phyloP scores from a whole-genome alignment of 2,329 filamentous ascomycete genomes.

The Lithohypha guttulata region DNA sequence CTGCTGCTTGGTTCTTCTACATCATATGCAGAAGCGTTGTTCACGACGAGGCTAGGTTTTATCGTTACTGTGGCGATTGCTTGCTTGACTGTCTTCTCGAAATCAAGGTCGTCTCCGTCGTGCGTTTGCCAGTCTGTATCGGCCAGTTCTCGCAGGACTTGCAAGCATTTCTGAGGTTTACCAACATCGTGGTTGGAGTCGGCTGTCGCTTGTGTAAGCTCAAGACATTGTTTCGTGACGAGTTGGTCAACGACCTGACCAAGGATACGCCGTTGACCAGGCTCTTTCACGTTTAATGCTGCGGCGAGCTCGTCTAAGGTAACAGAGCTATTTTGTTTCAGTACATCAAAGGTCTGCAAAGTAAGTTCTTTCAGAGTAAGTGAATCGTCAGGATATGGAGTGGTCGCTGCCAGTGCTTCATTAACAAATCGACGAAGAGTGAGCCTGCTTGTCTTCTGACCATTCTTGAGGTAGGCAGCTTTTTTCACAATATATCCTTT shows the following conservation, averaged over 20 bases:
- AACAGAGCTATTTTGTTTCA: constrained; percentile 42
- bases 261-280: constrained; percentile 32
- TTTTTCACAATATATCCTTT: constrained; percentile 54
- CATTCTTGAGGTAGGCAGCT: constrained; percentile 36
- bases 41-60: constrained; percentile 12
- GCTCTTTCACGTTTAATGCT: constrained; percentile 32
- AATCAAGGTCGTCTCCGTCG: constrained; percentile 25
- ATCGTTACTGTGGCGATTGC: constrained; percentile 7
- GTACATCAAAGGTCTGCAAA: constrained; percentile 34
- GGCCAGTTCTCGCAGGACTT: constrained; percentile 33
- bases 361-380: neutral
- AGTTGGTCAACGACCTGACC: constrained; percentile 34
- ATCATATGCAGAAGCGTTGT: constrained; percentile 17
- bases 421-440: constrained; percentile 41
- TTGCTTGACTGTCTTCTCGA: constrained; percentile 15
- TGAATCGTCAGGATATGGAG: neutral
- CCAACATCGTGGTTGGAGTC: constrained; percentile 30
- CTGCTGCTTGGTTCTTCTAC: constrained; percentile 19
- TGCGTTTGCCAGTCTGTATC: constrained; percentile 19
- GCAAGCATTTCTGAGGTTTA: constrained; percentile 32
- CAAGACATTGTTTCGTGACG: constrained; percentile 36
- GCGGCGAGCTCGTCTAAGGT: constrained; percentile 42
- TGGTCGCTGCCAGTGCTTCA: neutral
- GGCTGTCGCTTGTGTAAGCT: constrained; percentile 33
- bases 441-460: constrained; percentile 46